Evolutionary conservation across 1,139 yeast genomes (phyloP).

Genomic region (Candida tunisiensis): DNA sequence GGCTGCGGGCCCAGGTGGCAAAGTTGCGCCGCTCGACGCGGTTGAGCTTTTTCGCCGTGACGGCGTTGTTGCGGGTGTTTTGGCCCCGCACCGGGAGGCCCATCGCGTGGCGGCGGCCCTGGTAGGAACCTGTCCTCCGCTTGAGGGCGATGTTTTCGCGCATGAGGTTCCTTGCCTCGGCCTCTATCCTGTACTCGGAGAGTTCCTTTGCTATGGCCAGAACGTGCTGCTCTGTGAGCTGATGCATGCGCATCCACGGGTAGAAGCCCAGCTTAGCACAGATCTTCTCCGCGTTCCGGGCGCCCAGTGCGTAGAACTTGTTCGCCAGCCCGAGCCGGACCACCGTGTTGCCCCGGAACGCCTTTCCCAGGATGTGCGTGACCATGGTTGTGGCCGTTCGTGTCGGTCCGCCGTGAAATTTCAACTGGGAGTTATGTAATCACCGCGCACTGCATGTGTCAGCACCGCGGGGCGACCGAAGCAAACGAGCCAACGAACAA

Average conservation of each 20-base stretch:
- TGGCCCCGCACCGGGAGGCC: slow-evolving; percentile 84
- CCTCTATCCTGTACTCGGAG: slow-evolving; percentile 69
- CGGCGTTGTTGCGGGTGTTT: slow-evolving; percentile 77
- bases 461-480: no score
- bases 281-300: slow-evolving; percentile 50
- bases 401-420: no score
- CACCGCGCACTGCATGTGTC: background rate
- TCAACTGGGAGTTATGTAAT: background rate
- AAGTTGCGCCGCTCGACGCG: slow-evolving; percentile 58
- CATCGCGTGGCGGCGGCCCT: slow-evolving; percentile 79
- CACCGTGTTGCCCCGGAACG: slow-evolving; percentile 23
- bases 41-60: slow-evolving; percentile 78
- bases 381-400: slow-evolving; percentile 16
- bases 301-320: slow-evolving; percentile 77
- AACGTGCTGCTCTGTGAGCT: slow-evolving; percentile 74
- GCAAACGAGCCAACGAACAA: no score
- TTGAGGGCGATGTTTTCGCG: slow-evolving; percentile 68
- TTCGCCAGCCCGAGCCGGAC: slow-evolving; percentile 57
- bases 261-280: slow-evolving; percentile 85
- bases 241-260: slow-evolving; percentile 90
- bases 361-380: slow-evolving; percentile 23
- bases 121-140: slow-evolving; percentile 68
- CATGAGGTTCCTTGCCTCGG: slow-evolving; percentile 64
- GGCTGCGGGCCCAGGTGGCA: no score
- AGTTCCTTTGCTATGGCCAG: slow-evolving; percentile 78